These are phyloP conservation scores for Dryadomyces quercus-mongolicae DNA, from an alignment of 2,329 filamentous ascomycete species.

Conservation along the genomic window DNA sequence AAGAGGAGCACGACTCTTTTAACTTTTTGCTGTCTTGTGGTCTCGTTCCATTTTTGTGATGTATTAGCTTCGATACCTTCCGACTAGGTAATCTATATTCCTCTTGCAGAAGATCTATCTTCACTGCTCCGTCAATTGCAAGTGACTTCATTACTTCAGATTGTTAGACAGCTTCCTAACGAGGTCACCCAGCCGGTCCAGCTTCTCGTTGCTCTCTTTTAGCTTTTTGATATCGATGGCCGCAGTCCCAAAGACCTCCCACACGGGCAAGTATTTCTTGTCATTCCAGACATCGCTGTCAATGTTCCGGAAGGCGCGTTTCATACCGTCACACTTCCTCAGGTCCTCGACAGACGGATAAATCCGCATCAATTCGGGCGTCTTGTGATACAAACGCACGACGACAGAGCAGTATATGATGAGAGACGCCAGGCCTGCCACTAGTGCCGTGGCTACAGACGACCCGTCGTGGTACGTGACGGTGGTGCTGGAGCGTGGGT, in stretches of 20 bases:
- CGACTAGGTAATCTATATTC: too few relatives aligned
- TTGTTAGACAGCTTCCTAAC: not conserved
- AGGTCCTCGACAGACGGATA: slow-evolving; percentile 4
- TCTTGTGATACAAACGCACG: slow-evolving; percentile 3
- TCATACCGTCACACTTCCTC: slow-evolving; percentile 14
- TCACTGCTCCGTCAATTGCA: too few relatives aligned
- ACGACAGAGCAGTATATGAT: slow-evolving; percentile 17
- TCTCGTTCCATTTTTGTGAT: too few relatives aligned
- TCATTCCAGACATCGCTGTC: slow-evolving; percentile 9
- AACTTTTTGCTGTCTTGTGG: too few relatives aligned
- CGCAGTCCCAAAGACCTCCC: slow-evolving; percentile 3
- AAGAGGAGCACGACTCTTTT: too few relatives aligned
- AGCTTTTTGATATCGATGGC: not conserved
- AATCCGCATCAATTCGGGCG: slow-evolving; percentile 5
- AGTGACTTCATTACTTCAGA: too few relatives aligned
- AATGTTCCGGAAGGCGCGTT: slow-evolving; percentile 12
- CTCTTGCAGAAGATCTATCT: too few relatives aligned
- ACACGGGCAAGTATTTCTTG: slow-evolving; percentile 12
- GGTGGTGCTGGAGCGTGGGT: not conserved
- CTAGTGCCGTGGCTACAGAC: slow-evolving; percentile 18
- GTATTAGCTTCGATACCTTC: too few relatives aligned
- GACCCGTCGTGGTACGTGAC: slow-evolving; percentile 10
- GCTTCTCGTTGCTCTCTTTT: slow-evolving; percentile 11
- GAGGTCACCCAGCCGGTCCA: not conserved
- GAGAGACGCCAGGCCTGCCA: slow-evolving; percentile 18